Evolutionary conservation across 2,329 filamentous ascomycete genomes (phyloP), one percentile per base, ranked within the genome.

Genomic region (Xylariaceae sp.): DNA sequence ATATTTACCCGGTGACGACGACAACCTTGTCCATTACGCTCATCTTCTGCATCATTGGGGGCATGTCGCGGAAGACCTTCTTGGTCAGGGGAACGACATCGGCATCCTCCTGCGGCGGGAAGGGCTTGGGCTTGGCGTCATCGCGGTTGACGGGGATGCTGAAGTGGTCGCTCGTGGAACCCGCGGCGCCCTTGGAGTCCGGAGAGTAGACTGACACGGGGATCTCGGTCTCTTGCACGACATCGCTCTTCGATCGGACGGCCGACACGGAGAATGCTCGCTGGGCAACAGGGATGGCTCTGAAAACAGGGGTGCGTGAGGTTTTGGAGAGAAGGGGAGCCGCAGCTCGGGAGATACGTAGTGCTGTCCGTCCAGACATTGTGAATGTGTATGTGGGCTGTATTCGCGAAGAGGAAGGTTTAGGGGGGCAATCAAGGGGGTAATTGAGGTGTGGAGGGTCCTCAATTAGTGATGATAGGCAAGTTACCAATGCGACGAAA

Each of bases 11-110:
- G 69, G 88, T 91, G 64, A 91, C 73, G 60, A 91, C 79, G 61
- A 89, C 86, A 50, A 86, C 82, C 79, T 90, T 90, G 69, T 79
- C 85, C 70, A 81, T 82, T 56, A 90, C 78, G 46, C 79, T 84
- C 80, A 89, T 87, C 72, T 81, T 87, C 73, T 84, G 79, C 73
- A 91, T 77, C 29, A 85, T 90, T 24, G 81, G 78, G 4, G 86
- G 82, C 69, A 90, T 77, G 36, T 77, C 71, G 42, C 79, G 70
- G 70, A 77, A 84, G 50, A 83, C 75, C 64, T 78, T 75, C 55
- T 78, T 73, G 59, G 75, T 76, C 37, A 87, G 75, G 16, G 83
- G 82, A 21, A 73, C 64, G 42, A 85, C 75, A 11, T 72, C 67
- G 40, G 79, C 77, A 44, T 80, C 72, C 62, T 82, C 78, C 36